These are phyloP conservation scores for Phyllostachys edulis DNA, from an alignment of 176 grass and related monocot species.

Conservation along the genomic window DNA sequence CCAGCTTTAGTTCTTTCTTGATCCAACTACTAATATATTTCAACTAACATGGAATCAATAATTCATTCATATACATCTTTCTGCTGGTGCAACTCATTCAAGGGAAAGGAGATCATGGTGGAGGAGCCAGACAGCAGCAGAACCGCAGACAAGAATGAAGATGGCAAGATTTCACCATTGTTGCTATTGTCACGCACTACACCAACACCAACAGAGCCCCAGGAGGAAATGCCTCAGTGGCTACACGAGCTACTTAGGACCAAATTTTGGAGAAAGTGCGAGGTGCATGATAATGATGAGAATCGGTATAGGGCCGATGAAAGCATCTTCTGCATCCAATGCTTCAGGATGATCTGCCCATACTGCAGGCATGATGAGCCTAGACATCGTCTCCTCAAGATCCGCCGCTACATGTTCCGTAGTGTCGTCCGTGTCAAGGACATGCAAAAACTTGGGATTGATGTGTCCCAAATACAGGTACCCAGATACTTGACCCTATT, in stretches of 20 bases:
- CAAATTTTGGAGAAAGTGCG: constrained; percentile 23
- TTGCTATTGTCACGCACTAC: too few relatives aligned
- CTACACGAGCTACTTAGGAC: neutral
- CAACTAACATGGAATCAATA: too few relatives aligned
- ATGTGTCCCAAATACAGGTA: constrained; percentile 38
- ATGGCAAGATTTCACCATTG: too few relatives aligned
- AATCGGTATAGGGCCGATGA: constrained; percentile 20
- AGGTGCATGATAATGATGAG: neutral
- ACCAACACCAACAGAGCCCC: too few relatives aligned
- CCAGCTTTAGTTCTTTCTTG: too few relatives aligned
- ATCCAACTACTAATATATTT: too few relatives aligned
- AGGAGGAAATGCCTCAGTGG: neutral
- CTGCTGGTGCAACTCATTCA: neutral
- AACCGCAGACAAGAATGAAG: too few relatives aligned
- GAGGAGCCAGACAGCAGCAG: neutral
- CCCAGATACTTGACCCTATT: too few relatives aligned
- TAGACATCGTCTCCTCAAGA: constrained; percentile 21
- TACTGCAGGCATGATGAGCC: neutral
- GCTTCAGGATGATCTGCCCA: constrained; percentile 17
- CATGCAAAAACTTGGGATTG: neutral
- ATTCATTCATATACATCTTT: too few relatives aligned
- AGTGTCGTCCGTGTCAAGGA: constrained; percentile 35
- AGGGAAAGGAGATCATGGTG: neutral
- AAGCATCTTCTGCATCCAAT: constrained; percentile 35
- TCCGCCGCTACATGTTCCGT: constrained; percentile 39